Base-by-base conservation (phyloP, 2,329 filamentous ascomycete species). In the Blastomyces parvus region DNA sequence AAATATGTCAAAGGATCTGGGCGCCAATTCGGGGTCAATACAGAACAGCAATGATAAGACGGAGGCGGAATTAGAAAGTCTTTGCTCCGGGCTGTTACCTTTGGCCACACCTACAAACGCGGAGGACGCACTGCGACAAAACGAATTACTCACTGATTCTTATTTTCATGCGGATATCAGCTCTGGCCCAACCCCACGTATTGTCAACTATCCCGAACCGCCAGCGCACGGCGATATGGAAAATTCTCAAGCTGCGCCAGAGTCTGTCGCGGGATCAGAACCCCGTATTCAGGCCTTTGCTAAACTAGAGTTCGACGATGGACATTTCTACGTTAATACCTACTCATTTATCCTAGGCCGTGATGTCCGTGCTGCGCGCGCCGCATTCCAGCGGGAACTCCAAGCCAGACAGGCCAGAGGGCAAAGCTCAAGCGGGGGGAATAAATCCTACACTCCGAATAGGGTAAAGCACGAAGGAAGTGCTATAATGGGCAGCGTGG, bases 241-340 rank as follows among this genome's bases (percentile, higher is more conserved):
- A 59, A 53, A 71, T 17, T 64, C 64, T 56, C 72, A 73, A 53
- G 72, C 75, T 65, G 72, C 71, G 25, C 66, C 70, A 2, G 70
- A 71, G 17, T 78, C 76, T n/a, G 68, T 74, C 40, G 70, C 72
- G 22, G 76, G 75, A 19, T 78, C 76, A 0, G 76, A 78, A 65
- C 76, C 76, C 56, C 72, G 74, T 58, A 82, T 85, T 65, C 80
- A 83, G 66, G 85, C 84, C 42, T 87, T 84, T 73, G 85, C 85
- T 50, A 85, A 86, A 70, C 78, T 88, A 57, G 82, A 83, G 69
- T 87, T 88, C 71, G 80, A 83, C 60, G 85, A 88, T 73, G 84
- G 85, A 61, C 83, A 85, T 69, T 87, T 85, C 71, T 86, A 86
- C 70, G 83, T 86, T 75, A 85, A 83, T 66, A 86, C 84, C 6